phyloP scores from a whole-genome alignment of 306 rosid genomes.

The Malus asiatica region DNA sequence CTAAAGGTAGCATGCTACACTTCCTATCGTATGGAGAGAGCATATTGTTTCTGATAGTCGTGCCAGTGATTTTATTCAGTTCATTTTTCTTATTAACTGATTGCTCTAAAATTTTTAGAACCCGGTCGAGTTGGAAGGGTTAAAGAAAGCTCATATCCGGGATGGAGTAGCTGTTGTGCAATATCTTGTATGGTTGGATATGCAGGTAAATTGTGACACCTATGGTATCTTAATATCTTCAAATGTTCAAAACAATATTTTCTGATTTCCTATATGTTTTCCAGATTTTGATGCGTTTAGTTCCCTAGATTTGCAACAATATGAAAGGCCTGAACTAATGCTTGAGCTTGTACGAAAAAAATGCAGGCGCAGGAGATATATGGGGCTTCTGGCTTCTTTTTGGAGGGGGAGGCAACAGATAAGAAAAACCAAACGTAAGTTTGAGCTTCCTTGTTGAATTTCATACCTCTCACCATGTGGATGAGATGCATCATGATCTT shows the following conservation, averaged over 20 bases:
- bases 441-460: conserved; percentile 1
- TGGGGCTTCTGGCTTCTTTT: conserved; percentile 91
- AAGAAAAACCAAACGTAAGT: conserved; percentile 56
- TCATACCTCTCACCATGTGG: not conserved
- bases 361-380: conserved; percentile 81
- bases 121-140: conserved; percentile 81
- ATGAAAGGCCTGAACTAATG: conserved; percentile 12
- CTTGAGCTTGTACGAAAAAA: conserved; percentile 28
- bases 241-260: not conserved
- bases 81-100: not conserved
- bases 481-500: not conserved
- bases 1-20: conserved; percentile 52
- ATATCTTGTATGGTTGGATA: conserved; percentile 90
- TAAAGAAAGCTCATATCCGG: conserved; percentile 73
- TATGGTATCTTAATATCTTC: conserved; percentile 5
- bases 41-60: not conserved
- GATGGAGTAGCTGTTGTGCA: conserved; percentile 98
- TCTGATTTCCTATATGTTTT: not conserved
- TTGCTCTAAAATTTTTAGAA: conserved; percentile 42
- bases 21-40: not conserved
- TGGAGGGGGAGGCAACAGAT: conserved; percentile 36
- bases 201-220: conserved; percentile 46
- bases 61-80: not conserved
- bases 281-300: not conserved
- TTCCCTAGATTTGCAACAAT: not conserved